These are phyloP conservation scores for Geotrichum candidum DNA, from an alignment of 1,139 yeast species.

Conservation along the genomic window DNA sequence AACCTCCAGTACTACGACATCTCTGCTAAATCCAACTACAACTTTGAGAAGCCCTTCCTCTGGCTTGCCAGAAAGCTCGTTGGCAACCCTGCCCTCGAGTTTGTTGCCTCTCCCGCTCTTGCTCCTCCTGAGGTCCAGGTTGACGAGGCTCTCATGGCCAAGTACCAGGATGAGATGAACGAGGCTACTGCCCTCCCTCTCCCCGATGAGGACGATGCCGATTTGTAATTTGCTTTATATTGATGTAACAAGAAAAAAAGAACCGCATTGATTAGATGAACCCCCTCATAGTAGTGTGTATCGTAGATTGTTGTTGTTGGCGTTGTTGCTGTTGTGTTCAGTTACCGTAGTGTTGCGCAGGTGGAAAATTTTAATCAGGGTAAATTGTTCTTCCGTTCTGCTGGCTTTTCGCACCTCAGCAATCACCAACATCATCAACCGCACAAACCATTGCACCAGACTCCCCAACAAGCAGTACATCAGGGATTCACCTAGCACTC, in stretches of 20 bases:
- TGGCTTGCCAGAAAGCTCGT: constrained; percentile 99
- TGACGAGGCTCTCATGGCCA: constrained; percentile 92
- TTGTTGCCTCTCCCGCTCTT: constrained; percentile 98
- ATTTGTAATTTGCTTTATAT: constrained; percentile 51
- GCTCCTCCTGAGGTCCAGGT: constrained; percentile 99
- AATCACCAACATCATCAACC: neutral
- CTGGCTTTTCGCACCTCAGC: neutral
- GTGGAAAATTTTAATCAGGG: neutral
- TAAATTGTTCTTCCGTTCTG: neutral
- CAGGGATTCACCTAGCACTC: neutral
- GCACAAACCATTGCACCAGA: neutral
- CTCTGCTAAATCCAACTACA: constrained; percentile 98
- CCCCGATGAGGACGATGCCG: constrained; percentile 99
- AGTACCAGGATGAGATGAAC: constrained; percentile 99
- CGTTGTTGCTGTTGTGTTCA: neutral
- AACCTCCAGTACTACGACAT: constrained; percentile 99
- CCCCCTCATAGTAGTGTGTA: neutral
- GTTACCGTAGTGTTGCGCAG: neutral
- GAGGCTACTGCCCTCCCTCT: constrained; percentile 99
- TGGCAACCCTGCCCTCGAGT: constrained; percentile 96
- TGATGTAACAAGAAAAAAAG: neutral
- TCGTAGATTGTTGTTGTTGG: neutral
- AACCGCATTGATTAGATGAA: neutral
- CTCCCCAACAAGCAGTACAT: neutral
- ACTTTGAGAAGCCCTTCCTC: constrained; percentile 98